Base-by-base conservation (phyloP, 352 stramenopile species). In the Pythium myriotylum region DNA sequence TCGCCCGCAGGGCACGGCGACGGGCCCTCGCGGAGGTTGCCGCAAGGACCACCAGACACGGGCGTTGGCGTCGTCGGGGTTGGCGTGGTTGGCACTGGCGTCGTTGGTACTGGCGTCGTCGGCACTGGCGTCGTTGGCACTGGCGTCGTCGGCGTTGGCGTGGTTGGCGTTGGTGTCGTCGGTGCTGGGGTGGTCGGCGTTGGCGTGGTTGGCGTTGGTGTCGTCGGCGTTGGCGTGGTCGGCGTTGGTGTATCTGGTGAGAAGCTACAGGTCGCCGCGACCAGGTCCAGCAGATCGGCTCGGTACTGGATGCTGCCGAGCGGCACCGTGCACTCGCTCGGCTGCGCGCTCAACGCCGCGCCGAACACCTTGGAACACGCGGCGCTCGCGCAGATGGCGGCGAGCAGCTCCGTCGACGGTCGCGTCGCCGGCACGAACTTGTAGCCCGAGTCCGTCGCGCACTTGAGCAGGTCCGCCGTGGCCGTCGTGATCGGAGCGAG, bases 251-350 rank as follows among this genome's bases (percentile, higher is more conserved):
- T 52, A 12, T 20, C 17, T 4, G 45, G 35, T 17, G 55, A 56
- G 20, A 63, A 39, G 17, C 45, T 49, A 46, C 55, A 63, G 22
- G 55, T 37, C 12, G 43, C 35, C 6, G 35, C 45, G 3, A 56
- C 55, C 20, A 63, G 3, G 23, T 63, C 55, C 5, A 63, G 27
- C 39, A 63, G 26, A 24, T 63, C 55, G 24, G 55, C 45, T 19
- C 55, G 55, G 26, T 59, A 59, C 58, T 65, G 58, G 23, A 65
- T 65, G 26, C 58, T 40, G 42, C 58, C 58, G n/a, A 59, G 40
- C 27, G 49, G 40, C 26, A 65, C 58, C 26, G 58, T 65, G 51
- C 58, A 65, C 58, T 59, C 58, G 29, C 22, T 52, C 5, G 58
- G 49, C 29, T 54, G 59, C 49, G 58, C 58, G 22, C 20, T 26